A percentile compares a stretch with the other conserved stretches of the same genome.
Evolutionary conservation across 1,284 basidiomycete species (phyloP).

Genomic region (Pseudozyma flocculosa): DNA sequence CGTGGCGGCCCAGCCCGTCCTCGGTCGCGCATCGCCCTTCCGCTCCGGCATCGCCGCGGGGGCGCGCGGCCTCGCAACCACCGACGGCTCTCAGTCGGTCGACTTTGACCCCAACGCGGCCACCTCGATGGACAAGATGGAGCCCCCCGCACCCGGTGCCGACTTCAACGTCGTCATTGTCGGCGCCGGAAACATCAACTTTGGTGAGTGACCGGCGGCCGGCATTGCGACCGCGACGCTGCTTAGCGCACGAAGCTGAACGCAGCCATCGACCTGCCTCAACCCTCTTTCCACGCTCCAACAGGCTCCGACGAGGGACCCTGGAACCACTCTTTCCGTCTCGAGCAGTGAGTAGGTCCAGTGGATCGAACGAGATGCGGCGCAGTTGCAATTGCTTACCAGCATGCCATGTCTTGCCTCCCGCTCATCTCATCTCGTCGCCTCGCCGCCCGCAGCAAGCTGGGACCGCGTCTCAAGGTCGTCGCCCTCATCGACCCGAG

Average conservation of each 20-base stretch:
- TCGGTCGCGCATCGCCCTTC: conserved; percentile 4
- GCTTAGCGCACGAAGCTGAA: no score
- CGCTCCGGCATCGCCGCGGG: no score
- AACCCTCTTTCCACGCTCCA: neutral
- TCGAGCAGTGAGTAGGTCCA: conserved; percentile 45
- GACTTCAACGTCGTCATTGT: conserved; percentile 58
- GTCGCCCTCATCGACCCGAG: conserved; percentile 91
- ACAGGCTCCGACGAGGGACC: conserved; percentile 55
- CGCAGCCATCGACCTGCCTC: no score
- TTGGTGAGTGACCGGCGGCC: conserved; percentile 9
- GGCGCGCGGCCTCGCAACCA: neutral
- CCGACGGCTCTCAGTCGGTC: neutral
- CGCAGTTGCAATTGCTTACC: no score
- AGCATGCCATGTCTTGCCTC: no score
- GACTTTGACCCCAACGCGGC: conserved; percentile 49
- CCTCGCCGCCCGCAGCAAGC: conserved; percentile 71
- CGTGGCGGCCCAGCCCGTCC: conserved; percentile 5
- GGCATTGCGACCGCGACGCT: neutral
- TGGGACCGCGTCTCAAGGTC: conserved; percentile 93
- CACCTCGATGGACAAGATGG: conserved; percentile 57
- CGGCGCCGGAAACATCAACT: conserved; percentile 56
- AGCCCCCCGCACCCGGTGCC: conserved; percentile 51
- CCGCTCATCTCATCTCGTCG: no score
- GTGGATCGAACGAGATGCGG: no score
- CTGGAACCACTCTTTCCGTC: conserved; percentile 58